Conservation (phyloP, 139 green algal genomes). For the Chlamydomonas schloesseri region DNA sequence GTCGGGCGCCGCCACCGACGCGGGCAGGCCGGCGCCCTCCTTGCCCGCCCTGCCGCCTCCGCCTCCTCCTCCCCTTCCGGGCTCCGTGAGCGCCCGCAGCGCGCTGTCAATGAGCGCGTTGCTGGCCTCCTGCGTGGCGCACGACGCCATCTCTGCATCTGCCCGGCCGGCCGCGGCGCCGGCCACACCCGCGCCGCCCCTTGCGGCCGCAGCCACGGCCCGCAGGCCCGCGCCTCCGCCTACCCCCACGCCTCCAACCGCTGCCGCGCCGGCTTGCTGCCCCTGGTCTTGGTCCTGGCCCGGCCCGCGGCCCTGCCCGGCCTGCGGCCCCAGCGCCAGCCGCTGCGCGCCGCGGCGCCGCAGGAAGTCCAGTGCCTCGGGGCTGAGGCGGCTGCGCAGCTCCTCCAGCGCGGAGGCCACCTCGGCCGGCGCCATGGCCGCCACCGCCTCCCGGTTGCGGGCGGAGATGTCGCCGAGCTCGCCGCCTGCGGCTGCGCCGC, state of each 20-base stretch:
- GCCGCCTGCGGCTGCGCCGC: neutral
- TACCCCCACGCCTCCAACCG: neutral
- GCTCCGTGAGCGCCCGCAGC: neutral
- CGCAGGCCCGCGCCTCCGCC: neutral
- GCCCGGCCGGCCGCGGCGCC: neutral
- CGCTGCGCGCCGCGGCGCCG: slow-evolving; percentile 14
- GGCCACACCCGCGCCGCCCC: neutral
- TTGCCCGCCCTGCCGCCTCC: neutral
- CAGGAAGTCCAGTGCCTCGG: slow-evolving; percentile 46
- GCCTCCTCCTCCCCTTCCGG: neutral
- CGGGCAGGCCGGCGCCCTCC: neutral
- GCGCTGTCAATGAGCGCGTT: slow-evolving; percentile 30
- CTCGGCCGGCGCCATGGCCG: slow-evolving; percentile 37
- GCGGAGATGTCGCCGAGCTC: slow-evolving; percentile 37
- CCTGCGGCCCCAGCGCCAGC: neutral
- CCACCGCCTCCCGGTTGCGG: slow-evolving; percentile 22
- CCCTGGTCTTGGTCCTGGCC: slow-evolving; percentile 11
- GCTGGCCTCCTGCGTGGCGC: slow-evolving; percentile 2
- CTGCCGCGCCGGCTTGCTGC: too few relatives aligned
- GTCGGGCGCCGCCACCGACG: slow-evolving; percentile 2
- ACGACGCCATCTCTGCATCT: neutral
- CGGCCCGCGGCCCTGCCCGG: neutral
- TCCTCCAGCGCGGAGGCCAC: slow-evolving; percentile 48
- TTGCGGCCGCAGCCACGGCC: neutral
- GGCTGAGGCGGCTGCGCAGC: slow-evolving; percentile 35